Evolutionary conservation across 345 rosid genomes (phyloP).

Genomic region (Eucalyptus grandis): DNA sequence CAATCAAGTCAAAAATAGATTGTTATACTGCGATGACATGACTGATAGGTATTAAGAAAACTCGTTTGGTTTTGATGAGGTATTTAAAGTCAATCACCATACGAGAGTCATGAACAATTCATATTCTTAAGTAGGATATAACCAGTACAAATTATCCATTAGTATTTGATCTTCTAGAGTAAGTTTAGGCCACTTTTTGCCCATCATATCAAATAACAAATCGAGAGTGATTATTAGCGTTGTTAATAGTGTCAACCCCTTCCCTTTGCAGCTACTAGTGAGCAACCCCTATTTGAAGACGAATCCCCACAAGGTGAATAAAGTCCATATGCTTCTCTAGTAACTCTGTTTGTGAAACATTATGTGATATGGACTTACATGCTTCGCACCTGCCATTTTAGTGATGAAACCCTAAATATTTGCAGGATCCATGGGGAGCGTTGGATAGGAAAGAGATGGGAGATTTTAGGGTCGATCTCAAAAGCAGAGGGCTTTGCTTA

Average conservation of each 20-base stretch:
- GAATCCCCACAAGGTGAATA: slow-evolving; percentile 43
- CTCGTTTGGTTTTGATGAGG: neutral
- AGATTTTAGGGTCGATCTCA: slow-evolving; percentile 38
- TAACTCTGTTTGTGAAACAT: neutral
- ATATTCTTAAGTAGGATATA: neutral
- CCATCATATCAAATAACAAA: neutral
- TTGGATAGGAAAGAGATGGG: slow-evolving; percentile 50
- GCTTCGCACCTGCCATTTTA: neutral
- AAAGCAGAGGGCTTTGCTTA: slow-evolving; percentile 76
- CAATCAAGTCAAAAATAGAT: neutral
- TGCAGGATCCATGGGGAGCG: slow-evolving; percentile 70
- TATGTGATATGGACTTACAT: neutral
- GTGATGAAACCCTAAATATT: neutral
- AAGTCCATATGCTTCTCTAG: neutral
- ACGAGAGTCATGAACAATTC: neutral
- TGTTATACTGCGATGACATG: too few species aligned
- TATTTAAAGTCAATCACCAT: neutral
- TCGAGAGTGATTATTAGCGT: neutral
- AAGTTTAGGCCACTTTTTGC: neutral
- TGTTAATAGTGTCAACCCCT: neutral
- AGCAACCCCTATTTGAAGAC: slow-evolving; percentile 77
- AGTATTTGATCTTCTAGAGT: neutral
- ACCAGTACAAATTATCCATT: neutral
- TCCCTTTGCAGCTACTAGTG: slow-evolving; percentile 32
- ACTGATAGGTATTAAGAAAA: neutral